phyloP scores from a whole-genome alignment of 169 alveolate genomes.

The Amoebophrya sp. region DNA sequence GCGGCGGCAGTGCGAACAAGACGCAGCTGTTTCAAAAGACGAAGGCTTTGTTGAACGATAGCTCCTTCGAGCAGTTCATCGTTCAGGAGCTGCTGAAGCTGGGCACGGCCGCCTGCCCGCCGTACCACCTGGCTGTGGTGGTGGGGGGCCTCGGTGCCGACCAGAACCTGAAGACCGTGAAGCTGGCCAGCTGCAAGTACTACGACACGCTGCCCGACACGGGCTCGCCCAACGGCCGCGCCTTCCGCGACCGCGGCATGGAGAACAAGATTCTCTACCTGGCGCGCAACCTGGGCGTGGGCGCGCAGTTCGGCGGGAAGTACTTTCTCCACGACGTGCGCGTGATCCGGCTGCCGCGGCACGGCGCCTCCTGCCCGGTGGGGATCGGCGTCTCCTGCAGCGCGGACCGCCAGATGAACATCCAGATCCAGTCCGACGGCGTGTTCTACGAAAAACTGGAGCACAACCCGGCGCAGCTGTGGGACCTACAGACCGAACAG shows the following conservation, averaged over 20 bases:
- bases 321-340: conserved; percentile 75
- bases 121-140: conserved; percentile 71
- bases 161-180: conserved; percentile 64
- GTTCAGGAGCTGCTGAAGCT: conserved; percentile 49
- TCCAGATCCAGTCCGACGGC: conserved; percentile 29
- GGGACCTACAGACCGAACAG: conserved; percentile 33
- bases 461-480: conserved; percentile 58
- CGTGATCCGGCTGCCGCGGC: conserved; percentile 68
- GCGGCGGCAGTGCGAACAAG: conserved; percentile 76
- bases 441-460: conserved; percentile 63
- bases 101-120: conserved; percentile 81
- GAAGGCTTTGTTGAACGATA: conserved; percentile 51
- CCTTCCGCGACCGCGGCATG: conserved; percentile 56
- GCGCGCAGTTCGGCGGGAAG: conserved; percentile 81
- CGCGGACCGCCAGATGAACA: conserved; percentile 68
- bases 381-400: conserved; percentile 78
- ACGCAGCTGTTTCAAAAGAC: conserved; percentile 66
- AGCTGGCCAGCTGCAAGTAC: conserved; percentile 62
- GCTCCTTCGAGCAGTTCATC: conserved; percentile 43
- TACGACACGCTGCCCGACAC: conserved; percentile 52
- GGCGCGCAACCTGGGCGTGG: conserved; percentile 57
- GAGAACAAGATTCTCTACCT: conserved; percentile 33
- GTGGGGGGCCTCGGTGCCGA: conserved; percentile 73
- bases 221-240: conserved; percentile 41
- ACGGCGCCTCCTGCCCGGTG: conserved; percentile 74